Base-by-base conservation (phyloP, 208 protist genomes). In the Leishmania braziliensis region DNA sequence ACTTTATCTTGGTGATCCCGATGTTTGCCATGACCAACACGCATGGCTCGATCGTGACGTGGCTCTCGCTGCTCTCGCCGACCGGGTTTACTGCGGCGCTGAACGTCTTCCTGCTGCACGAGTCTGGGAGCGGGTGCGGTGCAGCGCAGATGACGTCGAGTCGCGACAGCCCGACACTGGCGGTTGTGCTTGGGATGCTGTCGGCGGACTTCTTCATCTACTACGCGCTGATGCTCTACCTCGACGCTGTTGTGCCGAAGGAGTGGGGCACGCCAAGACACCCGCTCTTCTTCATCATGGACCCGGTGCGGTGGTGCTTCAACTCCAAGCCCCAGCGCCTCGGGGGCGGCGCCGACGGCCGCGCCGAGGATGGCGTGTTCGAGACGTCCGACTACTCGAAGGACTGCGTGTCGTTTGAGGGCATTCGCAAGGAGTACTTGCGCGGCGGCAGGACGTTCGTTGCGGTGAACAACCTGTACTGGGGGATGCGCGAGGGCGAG, bases 401-500 rank as follows among this genome's bases (percentile, higher is more conserved):
- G 43, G 80, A 85, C 74, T 76, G 80, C 3, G 76, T 92, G 10
- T 29, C 80, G 62, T 76, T 92, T 5, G 60, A 71, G 12, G 85
- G 84, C 1, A 68, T 94, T 20, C 87, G 87, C 39, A 90, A 90
- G 85, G 63, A 79, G 79, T 92, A 82, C 73, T 53, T 33, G 51
- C 79, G 84, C 33, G 80, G 77, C 33, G 86, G 95, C 39, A 92
- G 89, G 73, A 80, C 20, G 51, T 93, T 95, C 69, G 43, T 88
- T 14, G 95, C 91, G 60, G 92, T 98, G 75, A 89, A 96, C 80
- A 83, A 97, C 83, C 84, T 97, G 16, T 91, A 90, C 82, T 91
- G 84, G 86, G 80, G 76, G 50, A 88, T 96, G 77, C 73, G 81
- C 46, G 80, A 88, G 54, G 79, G 81, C 36, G 89, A 91, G 72